phyloP scores from a whole-genome alignment of 1,284 basidiomycete species.

The Pholiota adiposa region DNA sequence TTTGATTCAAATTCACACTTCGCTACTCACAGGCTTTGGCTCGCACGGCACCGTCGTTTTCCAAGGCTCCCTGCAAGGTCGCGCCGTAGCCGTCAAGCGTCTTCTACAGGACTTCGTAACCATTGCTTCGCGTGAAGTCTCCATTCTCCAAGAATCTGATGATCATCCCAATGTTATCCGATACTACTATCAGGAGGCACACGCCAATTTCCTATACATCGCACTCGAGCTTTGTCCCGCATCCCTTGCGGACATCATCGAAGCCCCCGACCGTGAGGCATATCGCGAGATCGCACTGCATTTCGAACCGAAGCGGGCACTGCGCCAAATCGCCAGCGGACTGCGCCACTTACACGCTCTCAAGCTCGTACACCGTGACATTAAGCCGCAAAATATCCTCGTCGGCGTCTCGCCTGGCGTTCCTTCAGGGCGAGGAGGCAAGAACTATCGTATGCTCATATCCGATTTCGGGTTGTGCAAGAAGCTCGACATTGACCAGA shows the following conservation, averaged over 20 bases:
- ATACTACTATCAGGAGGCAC: slow-evolving; percentile 96
- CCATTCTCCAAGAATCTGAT: slow-evolving; percentile 93
- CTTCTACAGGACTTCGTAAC: slow-evolving; percentile 95
- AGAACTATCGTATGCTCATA: slow-evolving; percentile 84
- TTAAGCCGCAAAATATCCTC: slow-evolving; percentile 98
- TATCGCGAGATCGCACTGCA: slow-evolving; percentile 68
- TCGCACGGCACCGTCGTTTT: slow-evolving; percentile 97
- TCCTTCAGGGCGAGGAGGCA: slow-evolving; percentile 34
- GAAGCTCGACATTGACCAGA: slow-evolving; percentile 91
- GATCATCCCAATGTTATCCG: slow-evolving; percentile 99
- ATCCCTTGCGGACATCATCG: slow-evolving; percentile 92
- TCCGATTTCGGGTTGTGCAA: slow-evolving; percentile 96
- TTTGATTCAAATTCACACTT: too few relatives aligned
- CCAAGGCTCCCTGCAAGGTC: slow-evolving; percentile 92
- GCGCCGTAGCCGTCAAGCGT: slow-evolving; percentile 96
- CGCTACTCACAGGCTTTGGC: slow-evolving; percentile 96
- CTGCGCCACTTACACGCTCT: slow-evolving; percentile 91
- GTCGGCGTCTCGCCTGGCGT: slow-evolving; percentile 62
- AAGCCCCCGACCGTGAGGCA: slow-evolving; percentile 73
- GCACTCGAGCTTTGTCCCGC: slow-evolving; percentile 97
- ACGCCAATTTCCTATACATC: slow-evolving; percentile 94
- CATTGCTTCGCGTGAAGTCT: slow-evolving; percentile 92
- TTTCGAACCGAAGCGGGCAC: slow-evolving; percentile 88
- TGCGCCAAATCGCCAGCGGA: slow-evolving; percentile 88
- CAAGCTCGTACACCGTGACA: slow-evolving; percentile 97